A percentile compares a stretch with the other conserved stretches of the same genome.
These are phyloP conservation scores for Zelonia costaricensis DNA, from an alignment of 208 protist genomes.

Conservation along the genomic window DNA sequence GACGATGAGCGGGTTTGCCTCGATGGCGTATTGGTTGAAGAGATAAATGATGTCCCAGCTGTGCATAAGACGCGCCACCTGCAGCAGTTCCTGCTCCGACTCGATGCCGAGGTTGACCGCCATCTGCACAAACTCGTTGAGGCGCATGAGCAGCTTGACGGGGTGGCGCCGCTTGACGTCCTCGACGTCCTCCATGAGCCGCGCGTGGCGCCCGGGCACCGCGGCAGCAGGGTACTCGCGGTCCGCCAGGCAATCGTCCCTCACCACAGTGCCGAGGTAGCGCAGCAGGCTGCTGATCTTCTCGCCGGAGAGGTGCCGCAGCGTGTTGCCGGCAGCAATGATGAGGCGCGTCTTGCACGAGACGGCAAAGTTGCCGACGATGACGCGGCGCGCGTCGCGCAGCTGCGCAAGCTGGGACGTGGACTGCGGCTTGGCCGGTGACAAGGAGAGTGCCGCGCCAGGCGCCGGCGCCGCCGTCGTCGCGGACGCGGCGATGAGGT, in stretches of 20 bases:
- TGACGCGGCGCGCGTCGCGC: constrained; percentile 29
- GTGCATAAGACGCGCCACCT: constrained; percentile 81
- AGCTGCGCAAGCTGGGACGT: not conserved
- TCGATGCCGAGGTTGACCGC: constrained; percentile 69
- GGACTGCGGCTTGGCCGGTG: not conserved
- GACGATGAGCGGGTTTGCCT: constrained; percentile 73
- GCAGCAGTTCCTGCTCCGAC: constrained; percentile 71
- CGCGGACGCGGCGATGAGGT: constrained; percentile 35
- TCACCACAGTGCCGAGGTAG: constrained; percentile 60
- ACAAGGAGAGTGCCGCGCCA: not conserved
- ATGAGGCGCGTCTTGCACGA: constrained; percentile 84
- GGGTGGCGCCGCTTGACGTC: constrained; percentile 56
- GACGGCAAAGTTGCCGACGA: constrained; percentile 88
- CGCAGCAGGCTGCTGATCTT: constrained; percentile 74
- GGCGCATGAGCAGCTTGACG: constrained; percentile 76
- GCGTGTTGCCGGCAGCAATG: constrained; percentile 64
- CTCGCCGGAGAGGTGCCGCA: constrained; percentile 53
- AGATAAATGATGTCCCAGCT: constrained; percentile 88
- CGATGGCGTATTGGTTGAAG: constrained; percentile 61
- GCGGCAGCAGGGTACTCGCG: constrained; percentile 61
- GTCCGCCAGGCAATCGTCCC: constrained; percentile 72
- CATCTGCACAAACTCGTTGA: constrained; percentile 74
- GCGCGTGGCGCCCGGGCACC: constrained; percentile 75
- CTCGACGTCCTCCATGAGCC: constrained; percentile 61
- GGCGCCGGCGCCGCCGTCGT: constrained; percentile 11